A percentile compares a stretch with the other conserved stretches of the same genome.
phyloP scores from a whole-genome alignment of 257 asterid genomes.

The Coffea canephora region DNA sequence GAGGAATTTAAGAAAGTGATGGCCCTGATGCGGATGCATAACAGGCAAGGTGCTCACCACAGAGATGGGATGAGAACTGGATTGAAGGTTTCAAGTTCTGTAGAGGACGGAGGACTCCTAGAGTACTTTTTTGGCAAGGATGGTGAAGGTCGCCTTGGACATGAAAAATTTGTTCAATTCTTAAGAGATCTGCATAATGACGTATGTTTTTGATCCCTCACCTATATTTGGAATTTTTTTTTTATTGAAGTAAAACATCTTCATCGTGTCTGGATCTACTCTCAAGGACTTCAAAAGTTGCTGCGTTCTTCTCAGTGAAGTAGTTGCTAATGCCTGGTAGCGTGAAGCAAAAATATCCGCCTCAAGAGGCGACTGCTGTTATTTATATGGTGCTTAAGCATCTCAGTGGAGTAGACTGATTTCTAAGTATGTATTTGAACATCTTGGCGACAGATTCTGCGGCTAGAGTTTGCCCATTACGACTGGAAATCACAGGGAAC shows the following conservation, averaged over 20 bases:
- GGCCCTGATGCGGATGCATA: conserved; percentile 75
- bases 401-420: not conserved
- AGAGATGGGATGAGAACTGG: conserved; percentile 77
- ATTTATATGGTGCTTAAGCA: not conserved
- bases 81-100: conserved; percentile 62
- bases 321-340: not conserved
- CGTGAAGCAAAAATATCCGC: not conserved
- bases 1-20: conserved; percentile 87
- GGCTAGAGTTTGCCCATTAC: conserved; percentile 79
- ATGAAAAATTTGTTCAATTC: conserved; percentile 63
- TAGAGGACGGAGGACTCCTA: conserved; percentile 74
- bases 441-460: conserved; percentile 48
- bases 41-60: conserved; percentile 78
- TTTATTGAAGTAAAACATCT: not conserved
- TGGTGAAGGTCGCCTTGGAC: conserved; percentile 60
- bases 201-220: conserved; percentile 32
- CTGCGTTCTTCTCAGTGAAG: too few species aligned
- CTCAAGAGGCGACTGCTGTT: not conserved
- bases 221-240: not conserved
- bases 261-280: not conserved
- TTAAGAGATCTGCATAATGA: conserved; percentile 78
- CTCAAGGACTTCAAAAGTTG: not conserved
- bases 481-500: conserved; percentile 72
- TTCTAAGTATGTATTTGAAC: too few species aligned
- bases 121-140: conserved; percentile 80